Evolutionary conservation across 2,329 filamentous ascomycete species (phyloP).

Genomic region (Colletotrichum liaoningense): DNA sequence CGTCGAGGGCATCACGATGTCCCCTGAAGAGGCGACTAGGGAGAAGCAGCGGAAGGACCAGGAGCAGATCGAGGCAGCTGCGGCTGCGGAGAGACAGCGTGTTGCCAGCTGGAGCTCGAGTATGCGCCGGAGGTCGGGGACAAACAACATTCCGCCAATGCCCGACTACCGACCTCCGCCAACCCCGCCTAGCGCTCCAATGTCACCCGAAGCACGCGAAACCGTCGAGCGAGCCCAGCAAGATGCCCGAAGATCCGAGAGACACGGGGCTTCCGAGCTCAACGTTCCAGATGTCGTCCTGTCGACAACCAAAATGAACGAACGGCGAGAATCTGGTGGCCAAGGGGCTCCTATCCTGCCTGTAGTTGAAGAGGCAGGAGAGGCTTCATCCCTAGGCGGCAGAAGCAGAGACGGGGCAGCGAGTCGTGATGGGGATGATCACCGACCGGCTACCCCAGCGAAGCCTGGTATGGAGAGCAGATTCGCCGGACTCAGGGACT

Average conservation of each 20-base stretch:
- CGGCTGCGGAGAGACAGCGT: slow-evolving; percentile 47
- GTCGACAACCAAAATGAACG: slow-evolving; percentile 45
- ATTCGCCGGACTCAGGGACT: slow-evolving; percentile 33
- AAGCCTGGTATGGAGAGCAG: slow-evolving; percentile 49
- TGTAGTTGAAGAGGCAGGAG: slow-evolving; percentile 90
- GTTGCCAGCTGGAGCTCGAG: slow-evolving; percentile 51
- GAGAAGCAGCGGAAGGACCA: slow-evolving; percentile 70
- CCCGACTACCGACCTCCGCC: slow-evolving; percentile 59
- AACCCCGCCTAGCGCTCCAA: slow-evolving; percentile 47
- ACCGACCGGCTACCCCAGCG: slow-evolving; percentile 54
- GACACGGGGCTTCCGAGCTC: slow-evolving; percentile 51
- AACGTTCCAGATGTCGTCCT: slow-evolving; percentile 73
- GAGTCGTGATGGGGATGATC: slow-evolving; percentile 60
- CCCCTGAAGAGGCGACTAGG: slow-evolving; percentile 83
- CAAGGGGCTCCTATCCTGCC: slow-evolving; percentile 73
- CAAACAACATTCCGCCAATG: slow-evolving; percentile 52
- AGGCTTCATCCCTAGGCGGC: slow-evolving; percentile 75
- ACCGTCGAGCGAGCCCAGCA: slow-evolving; percentile 53
- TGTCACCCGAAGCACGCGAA: slow-evolving; percentile 52
- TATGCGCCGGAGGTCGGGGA: slow-evolving; percentile 45
- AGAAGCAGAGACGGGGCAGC: slow-evolving; percentile 65
- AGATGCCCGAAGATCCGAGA: slow-evolving; percentile 50
- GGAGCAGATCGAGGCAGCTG: slow-evolving; percentile 62
- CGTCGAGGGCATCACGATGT: slow-evolving; percentile 91
- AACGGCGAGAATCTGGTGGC: slow-evolving; percentile 65